Evolutionary conservation across 2,329 filamentous ascomycete species (phyloP), one percentile per base, ranked within the genome.

Genomic region (Lasiodiplodia hormozganensis): DNA sequence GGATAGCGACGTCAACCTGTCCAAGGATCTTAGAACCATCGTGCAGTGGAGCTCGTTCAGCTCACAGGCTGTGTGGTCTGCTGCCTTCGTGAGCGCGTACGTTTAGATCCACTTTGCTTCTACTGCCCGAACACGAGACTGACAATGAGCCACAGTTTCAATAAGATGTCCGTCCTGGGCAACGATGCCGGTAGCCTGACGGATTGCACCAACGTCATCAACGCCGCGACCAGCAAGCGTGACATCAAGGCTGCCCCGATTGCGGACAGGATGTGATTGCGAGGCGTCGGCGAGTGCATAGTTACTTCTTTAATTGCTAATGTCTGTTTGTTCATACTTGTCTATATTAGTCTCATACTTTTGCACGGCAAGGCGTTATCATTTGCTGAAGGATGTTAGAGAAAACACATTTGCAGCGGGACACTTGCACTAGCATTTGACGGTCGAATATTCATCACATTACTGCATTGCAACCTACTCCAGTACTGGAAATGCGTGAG

Each of bases 131-230:
- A 47, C 18, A 36, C 3, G 31, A 38, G 11, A 23, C 21, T n/a
- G 34, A 31, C 18, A 34, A 28, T 43, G 16, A 16, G 43, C 12
- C 14, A 40, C 52, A 70, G 70, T 1, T 79, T 80, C 76, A 67
- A 67, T 23, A 79, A 77, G 72, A 76, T 80, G 77, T 74, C 75
- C 47, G 74, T 79, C 73, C 56, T 79, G 38, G 78, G 78, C 40
- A 77, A 78, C 12, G 51, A 71, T 8, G 53, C 36, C 1, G 53
- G 49, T 18, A 71, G 60, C 1, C 66, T 80, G 16, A 69, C 76
- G 11, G 78, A 80, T 67, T 80, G 78, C 69, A 77, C 78, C 0
- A 69, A 67, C 38, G 76, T 76, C 21, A 70, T 80, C 18, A 76
- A 76, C 18, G 74, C 74, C 0, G 76, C 75, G 1, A 77, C 74